Conservation (phyloP, 768 basidiomycete species). For the Mrakia blollopis region DNA sequence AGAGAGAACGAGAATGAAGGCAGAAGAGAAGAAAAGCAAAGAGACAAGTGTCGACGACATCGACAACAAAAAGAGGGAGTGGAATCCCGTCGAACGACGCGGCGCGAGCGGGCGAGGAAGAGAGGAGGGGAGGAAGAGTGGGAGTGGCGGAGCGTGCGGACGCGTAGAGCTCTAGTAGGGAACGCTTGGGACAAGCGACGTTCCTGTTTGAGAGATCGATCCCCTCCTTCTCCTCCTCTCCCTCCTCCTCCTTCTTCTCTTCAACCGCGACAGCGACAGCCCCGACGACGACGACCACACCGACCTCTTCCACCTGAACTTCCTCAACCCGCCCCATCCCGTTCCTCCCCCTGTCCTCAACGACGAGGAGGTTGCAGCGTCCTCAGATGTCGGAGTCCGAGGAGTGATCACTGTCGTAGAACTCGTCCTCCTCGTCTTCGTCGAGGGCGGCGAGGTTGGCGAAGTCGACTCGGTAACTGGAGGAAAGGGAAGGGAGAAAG, state of each 20-base stretch:
- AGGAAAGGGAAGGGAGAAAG: background rate
- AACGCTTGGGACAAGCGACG: slow-evolving; percentile 9
- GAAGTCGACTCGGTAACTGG: slow-evolving; percentile 95
- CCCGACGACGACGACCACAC: background rate
- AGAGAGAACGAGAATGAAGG: background rate
- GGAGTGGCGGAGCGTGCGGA: background rate
- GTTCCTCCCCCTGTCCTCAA: slow-evolving; percentile 23
- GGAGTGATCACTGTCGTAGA: slow-evolving; percentile 44
- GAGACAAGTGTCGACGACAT: slow-evolving; percentile 1
- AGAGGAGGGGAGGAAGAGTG: background rate
- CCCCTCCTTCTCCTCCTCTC: background rate
- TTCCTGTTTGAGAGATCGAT: background rate
- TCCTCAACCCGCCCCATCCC: background rate
- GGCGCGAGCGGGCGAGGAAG: background rate
- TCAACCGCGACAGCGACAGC: background rate
- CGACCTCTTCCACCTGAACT: background rate
- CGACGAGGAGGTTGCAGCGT: slow-evolving; percentile 17
- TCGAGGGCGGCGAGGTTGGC: slow-evolving; percentile 58
- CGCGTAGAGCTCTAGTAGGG: background rate
- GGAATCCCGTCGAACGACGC: background rate
- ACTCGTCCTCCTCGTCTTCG: slow-evolving; percentile 47
- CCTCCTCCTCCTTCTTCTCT: background rate
- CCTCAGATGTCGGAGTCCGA: slow-evolving; percentile 36
- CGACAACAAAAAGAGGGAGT: background rate
- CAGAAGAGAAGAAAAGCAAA: background rate